Evolutionary conservation across 768 basidiomycete genomes (phyloP).

Genomic region (Mycena rosella): DNA sequence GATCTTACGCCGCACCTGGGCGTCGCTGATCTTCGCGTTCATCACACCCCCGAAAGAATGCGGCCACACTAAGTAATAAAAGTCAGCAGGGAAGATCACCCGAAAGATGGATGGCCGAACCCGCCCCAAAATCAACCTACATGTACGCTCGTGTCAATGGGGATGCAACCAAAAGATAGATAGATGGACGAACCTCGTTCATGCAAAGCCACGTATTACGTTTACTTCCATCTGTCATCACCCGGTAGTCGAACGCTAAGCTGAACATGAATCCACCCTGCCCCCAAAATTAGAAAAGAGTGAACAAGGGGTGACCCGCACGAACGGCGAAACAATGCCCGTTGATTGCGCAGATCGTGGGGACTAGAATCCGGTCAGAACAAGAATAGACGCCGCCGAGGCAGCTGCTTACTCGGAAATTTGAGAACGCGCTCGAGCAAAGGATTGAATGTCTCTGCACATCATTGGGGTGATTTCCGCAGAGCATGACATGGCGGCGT

Average conservation of each 20-base stretch:
- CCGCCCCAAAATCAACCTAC: conserved; percentile 85
- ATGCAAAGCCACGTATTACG: conserved; percentile 90
- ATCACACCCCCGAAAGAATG: conserved; percentile 75
- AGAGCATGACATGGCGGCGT: conserved; percentile 35
- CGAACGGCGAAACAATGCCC: conserved; percentile 82
- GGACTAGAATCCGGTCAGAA: conserved; percentile 61
- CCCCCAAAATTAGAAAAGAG: no score
- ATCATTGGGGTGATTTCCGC: conserved; percentile 21
- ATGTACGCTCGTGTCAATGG: neutral
- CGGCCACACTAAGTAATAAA: conserved; percentile 68
- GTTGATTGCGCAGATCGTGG: conserved; percentile 83
- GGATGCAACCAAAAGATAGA: neutral
- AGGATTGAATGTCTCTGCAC: conserved; percentile 79
- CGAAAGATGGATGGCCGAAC: neutral
- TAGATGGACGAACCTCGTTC: conserved; percentile 77
- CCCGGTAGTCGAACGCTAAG: conserved; percentile 87
- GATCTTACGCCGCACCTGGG: conserved; percentile 73
- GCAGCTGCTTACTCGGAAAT: conserved; percentile 73
- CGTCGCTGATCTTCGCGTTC: conserved; percentile 73
- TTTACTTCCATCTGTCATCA: conserved; percentile 86
- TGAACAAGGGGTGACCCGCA: no score
- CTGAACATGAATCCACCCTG: conserved; percentile 86
- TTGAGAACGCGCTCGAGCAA: conserved; percentile 75
- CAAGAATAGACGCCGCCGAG: neutral
- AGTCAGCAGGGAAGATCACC: neutral